Evolutionary conservation across 1,284 basidiomycete genomes (phyloP), one percentile per base, ranked within the genome.

Genomic region (Xanthoconium separans): DNA sequence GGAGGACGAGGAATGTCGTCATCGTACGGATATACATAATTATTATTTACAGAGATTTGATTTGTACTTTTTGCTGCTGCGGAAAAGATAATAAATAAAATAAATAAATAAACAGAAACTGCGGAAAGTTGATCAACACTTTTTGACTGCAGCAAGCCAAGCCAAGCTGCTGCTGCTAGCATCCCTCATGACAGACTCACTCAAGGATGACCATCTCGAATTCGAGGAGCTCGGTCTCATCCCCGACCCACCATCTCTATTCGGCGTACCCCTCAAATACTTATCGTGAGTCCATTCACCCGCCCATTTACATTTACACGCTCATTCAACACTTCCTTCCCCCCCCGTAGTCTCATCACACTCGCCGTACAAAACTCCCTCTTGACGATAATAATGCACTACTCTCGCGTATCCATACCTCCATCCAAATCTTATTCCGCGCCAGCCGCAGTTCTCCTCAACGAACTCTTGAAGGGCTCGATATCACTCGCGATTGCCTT

Each of bases 311-410:
- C 56, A 54, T 52, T 53, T 5, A 11, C 51, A 30, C 43, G 10
- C 29, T 50, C 39, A 22, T 39, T 37, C 7, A 53, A 46, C 31
- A 5, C 5, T 27, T 41, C 16, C 12, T 16, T 24, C 29, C 22
- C 33, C 36, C 52, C 65, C 22, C 22, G 22, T 27, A 95, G 93
- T 44, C 83, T 98, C 56, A 81, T 95, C 64, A 95, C 92, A 16
- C 81, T 98, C 69, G 94, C 95, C 45, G 81, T 96, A 50, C 95
- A 98, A 77, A 98, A 98, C 75, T 93, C 92, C 15, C 77, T 86
- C 54, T 72, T 97, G 56, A 89, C 93, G 41, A 85, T 97, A 68
- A 89, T 97, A 70, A 94, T 97, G 91, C 92, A 95, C 76, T 93
- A 95, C 73, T 95, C 93, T 44, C 88, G 93, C 59, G 90, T 95